These are phyloP conservation scores for Coniella vitis DNA, from an alignment of 2,329 filamentous ascomycete genomes.

Conservation along the genomic window DNA sequence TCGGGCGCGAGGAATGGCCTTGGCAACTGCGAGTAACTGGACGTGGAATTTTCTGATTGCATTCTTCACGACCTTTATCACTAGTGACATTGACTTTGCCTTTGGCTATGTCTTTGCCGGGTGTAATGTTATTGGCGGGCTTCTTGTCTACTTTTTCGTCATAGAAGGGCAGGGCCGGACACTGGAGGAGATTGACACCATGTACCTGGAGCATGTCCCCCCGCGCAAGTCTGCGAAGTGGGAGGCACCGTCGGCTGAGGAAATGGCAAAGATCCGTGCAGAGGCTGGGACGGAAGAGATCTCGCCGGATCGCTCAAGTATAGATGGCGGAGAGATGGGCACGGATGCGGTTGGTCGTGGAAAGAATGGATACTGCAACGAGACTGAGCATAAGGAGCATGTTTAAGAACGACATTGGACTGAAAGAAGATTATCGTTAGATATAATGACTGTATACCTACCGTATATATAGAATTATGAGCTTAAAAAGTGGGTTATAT, in stretches of 20 bases:
- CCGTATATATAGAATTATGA: no score
- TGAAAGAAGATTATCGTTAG: no score
- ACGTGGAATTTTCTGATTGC: slow-evolving; percentile 68
- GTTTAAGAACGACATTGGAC: background rate
- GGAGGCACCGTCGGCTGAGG: slow-evolving; percentile 36
- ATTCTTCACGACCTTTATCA: slow-evolving; percentile 79
- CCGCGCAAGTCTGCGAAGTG: slow-evolving; percentile 57
- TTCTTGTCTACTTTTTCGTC: slow-evolving; percentile 71
- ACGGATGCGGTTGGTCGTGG: background rate
- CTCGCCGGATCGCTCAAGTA: no score
- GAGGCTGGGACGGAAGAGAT: slow-evolving; percentile 31
- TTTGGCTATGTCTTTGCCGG: slow-evolving; percentile 73
- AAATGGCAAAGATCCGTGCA: slow-evolving; percentile 35
- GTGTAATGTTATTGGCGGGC: slow-evolving; percentile 57
- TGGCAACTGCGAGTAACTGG: slow-evolving; percentile 59
- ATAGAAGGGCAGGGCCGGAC: slow-evolving; percentile 67
- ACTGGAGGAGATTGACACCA: slow-evolving; percentile 73
- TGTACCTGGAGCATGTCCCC: slow-evolving; percentile 61
- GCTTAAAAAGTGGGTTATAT: no score
- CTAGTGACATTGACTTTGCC: slow-evolving; percentile 60
- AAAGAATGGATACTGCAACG: background rate
- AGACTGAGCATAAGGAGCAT: slow-evolving; percentile 4
- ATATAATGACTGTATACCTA: no score
- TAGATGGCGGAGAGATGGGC: no score
- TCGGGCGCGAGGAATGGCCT: slow-evolving; percentile 52